Percentiles rank a stretch among this genome's conserved stretches.
phyloP scores from a whole-genome alignment of 306 rosid species.

The Pachyrhizus erosus region DNA sequence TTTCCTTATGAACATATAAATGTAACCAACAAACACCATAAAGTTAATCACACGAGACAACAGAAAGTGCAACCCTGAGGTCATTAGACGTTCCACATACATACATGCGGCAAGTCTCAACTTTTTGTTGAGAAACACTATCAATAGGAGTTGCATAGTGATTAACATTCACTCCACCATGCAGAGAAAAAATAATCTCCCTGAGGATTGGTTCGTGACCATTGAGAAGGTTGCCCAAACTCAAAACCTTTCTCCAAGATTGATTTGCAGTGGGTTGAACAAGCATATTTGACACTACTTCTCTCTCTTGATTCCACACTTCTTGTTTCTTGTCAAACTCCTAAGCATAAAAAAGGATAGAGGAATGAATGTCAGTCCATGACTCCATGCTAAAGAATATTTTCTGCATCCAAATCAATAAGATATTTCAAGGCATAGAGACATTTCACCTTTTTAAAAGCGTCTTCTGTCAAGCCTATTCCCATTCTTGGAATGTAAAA shows the following conservation, averaged over 20 bases:
- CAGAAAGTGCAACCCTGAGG: constrained; percentile 79
- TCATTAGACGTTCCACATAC: constrained; percentile 78
- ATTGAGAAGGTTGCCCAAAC: constrained; percentile 91
- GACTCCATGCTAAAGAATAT: constrained; percentile 26
- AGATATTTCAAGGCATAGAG: constrained; percentile 3
- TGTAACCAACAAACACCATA: not conserved
- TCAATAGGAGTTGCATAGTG: constrained; percentile 60
- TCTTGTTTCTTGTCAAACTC: constrained; percentile 64
- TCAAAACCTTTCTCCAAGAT: constrained; percentile 81
- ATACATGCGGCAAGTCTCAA: constrained; percentile 77
- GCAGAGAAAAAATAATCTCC: constrained; percentile 71
- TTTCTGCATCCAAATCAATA: not conserved
- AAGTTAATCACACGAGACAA: constrained; percentile 72
- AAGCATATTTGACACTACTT: constrained; percentile 67
- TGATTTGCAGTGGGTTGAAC: constrained; percentile 70
- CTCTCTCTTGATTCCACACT: constrained; percentile 64
- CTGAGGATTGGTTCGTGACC: constrained; percentile 81
- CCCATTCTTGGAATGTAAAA: constrained; percentile 77
- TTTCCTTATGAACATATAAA: not conserved
- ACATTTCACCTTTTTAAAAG: constrained; percentile 53
- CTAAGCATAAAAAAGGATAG: constrained; percentile 44
- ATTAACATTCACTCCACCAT: constrained; percentile 60
- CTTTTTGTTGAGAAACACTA: constrained; percentile 48
- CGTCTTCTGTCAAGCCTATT: constrained; percentile 50
- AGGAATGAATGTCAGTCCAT: constrained; percentile 26